Evolutionary conservation across 495 filamentous ascomycete species (phyloP), one percentile per base, ranked within the genome.

Genomic region (Penicillium cataractarum): DNA sequence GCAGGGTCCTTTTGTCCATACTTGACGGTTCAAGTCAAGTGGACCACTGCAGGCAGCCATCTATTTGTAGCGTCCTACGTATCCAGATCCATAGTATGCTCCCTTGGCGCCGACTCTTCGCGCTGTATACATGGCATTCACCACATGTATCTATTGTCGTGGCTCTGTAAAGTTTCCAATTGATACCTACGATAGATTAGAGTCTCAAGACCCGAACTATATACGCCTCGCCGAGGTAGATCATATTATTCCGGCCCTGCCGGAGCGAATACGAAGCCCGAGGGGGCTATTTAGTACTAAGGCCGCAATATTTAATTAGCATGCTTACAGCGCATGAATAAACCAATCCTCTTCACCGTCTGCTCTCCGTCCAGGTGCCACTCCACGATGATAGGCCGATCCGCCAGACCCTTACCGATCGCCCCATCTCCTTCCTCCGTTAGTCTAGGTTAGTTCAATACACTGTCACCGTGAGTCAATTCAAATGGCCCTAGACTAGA

Each of bases 361-460:
- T 7, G 6, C 40, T 44, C 46, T 27, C 46, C 3, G 24, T 27
- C 10, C 12, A 29, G 4, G 12, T 29, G 46, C 46, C 46, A 50
- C 46, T 21, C 12, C 13, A n/a, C 46, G 12, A 19, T 51, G 57
- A 60, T 53, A 39, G 57, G 57, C n/a, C 44, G 53, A 61, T 50
- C 42, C 57, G 40, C 39, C 12, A 35, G 37, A 61, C 57, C 55
- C 59, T 62, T 63, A 56, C 62, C 60, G 66, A 68, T 63, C 63
- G 29, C 33, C 54, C 55, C 21, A 51, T 54, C 46, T 10, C 21
- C 1, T 21, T 1, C 21, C 40, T 46, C 40, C 40, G 22, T 19
- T 46, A n/a, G n/a, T n/a, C n/a, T n/a, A n/a, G 21, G 6, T 46
- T 46, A 22, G 40, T 31, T 31, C 29, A 31, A 4, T 31, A n/a